These are phyloP conservation scores for Berkeleyomyces rouxiae DNA, from an alignment of 2,329 filamentous ascomycete genomes.

Conservation along the genomic window DNA sequence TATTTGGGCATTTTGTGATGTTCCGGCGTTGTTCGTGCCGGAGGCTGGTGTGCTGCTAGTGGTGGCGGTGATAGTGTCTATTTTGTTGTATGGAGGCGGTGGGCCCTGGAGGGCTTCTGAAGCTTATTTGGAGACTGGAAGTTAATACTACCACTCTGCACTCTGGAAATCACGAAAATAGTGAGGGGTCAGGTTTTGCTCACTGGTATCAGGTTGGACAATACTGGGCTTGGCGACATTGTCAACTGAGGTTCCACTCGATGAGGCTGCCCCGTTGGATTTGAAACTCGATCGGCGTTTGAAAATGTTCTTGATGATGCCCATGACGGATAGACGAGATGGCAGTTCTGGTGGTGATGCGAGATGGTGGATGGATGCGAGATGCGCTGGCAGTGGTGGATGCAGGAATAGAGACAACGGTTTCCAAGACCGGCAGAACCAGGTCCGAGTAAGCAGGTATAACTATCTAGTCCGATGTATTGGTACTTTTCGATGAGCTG, in stretches of 20 bases:
- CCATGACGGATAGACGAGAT: neutral
- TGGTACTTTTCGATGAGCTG: too few relatives aligned
- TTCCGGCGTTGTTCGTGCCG: slow-evolving; percentile 15
- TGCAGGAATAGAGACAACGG: too few relatives aligned
- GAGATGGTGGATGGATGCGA: neutral
- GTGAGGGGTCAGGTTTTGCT: neutral
- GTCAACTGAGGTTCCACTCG: too few relatives aligned
- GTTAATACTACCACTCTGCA: neutral
- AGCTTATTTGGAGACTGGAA: neutral
- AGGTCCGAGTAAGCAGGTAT: too few relatives aligned
- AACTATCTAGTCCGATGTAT: too few relatives aligned
- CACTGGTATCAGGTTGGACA: neutral
- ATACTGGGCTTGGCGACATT: neutral
- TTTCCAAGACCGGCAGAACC: too few relatives aligned
- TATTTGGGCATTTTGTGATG: slow-evolving; percentile 5
- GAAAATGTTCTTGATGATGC: neutral
- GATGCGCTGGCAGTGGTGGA: too few relatives aligned
- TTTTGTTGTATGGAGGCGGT: neutral
- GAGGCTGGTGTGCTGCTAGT: slow-evolving; percentile 9
- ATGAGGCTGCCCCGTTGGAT: neutral
- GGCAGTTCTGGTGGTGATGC: neutral
- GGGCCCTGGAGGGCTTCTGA: neutral
- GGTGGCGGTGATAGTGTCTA: neutral
- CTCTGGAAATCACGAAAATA: neutral
- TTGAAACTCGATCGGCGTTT: neutral